Base-by-base conservation (phyloP, 2,329 filamentous ascomycete genomes). In the Phialocephala sp. region DNA sequence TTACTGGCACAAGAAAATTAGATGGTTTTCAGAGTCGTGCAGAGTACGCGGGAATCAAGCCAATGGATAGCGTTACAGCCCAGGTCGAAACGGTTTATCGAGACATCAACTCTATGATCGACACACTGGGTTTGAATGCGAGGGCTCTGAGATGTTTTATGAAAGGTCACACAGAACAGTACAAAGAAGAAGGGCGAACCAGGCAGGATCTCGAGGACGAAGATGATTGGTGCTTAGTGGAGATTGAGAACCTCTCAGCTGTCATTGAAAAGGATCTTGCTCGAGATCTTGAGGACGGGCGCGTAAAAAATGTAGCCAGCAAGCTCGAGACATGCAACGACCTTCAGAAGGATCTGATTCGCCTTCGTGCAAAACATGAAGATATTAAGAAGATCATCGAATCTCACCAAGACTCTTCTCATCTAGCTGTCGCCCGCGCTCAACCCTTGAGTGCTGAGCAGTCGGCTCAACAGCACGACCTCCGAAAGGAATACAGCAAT, bases 51-150 rank as follows among this genome's bases (percentile, higher is more conserved):
- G 83, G 83, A 15, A 80, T 82, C 18, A 66, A 66, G 41, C 68
- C 75, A 14, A 71, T 69, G 60, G 84, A 88, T 62, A 87, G 83
- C 55, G 81, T 90, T 37, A 84, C 87, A 4, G 82, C 84, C 9
- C 87, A 89, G 70, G 87, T 88, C 24, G 88, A 90, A 73, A 84
- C 87, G 20, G 81, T 90, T 1, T 95, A 92, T 76, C 86, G 90
- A 54, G 92, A 94, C 73, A 91, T 94, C 76, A 94, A 95, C 77
- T 91, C 91, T 14, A 99, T 98, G 95, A 89, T 99, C 52, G 93
- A 97, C 73, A 94, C 92, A 0, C 81, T 98, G 47, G 94, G 94
- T 11, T 85, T 97, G 59, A 98, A 98, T 75, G 88, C 91, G 6
- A 86, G 94, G 43, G 82, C 83, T 57, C 60, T 79, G 36, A 72